phyloP scores from a whole-genome alignment of 208 protist species.

The Wallacemonas sp. region DNA sequence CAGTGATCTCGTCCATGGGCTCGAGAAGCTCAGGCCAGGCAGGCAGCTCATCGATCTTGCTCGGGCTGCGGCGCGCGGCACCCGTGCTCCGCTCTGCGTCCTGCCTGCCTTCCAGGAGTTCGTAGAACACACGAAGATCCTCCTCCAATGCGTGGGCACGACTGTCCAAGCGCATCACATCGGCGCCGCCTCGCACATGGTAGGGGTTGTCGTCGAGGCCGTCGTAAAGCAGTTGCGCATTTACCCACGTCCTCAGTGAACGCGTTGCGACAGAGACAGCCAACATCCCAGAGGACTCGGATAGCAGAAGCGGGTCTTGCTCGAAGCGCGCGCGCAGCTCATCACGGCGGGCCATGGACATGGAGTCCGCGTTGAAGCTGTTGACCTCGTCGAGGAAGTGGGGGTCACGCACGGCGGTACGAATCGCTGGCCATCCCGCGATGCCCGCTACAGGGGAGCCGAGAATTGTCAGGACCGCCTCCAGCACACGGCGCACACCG shows the following conservation, averaged over 20 bases:
- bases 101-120: not conserved
- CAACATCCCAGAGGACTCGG: constrained; percentile 11
- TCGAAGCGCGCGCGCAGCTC: constrained; percentile 6
- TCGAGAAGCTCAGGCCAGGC: not conserved
- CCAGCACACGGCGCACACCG: constrained; percentile 10
- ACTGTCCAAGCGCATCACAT: constrained; percentile 5
- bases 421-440: constrained; percentile 7
- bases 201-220: constrained; percentile 8
- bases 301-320: constrained; percentile 8
- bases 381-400: constrained; percentile 11
- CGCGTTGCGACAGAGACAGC: constrained; percentile 9
- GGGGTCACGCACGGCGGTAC: constrained; percentile 10
- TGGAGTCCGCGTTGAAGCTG: constrained; percentile 5
- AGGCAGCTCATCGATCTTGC: not conserved
- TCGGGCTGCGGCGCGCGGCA: not conserved
- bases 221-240: constrained; percentile 11
- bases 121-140: constrained; percentile 7
- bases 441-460: constrained; percentile 6
- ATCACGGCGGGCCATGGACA: constrained; percentile 2
- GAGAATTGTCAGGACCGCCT: constrained; percentile 14
- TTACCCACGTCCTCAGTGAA: constrained; percentile 7
- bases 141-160: constrained; percentile 5
- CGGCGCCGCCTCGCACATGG: constrained; percentile 4
- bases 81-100: not conserved
- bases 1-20: not conserved